Evolutionary conservation across 345 rosid genomes (phyloP).

Genomic region (Bretschneidera sinensis): DNA sequence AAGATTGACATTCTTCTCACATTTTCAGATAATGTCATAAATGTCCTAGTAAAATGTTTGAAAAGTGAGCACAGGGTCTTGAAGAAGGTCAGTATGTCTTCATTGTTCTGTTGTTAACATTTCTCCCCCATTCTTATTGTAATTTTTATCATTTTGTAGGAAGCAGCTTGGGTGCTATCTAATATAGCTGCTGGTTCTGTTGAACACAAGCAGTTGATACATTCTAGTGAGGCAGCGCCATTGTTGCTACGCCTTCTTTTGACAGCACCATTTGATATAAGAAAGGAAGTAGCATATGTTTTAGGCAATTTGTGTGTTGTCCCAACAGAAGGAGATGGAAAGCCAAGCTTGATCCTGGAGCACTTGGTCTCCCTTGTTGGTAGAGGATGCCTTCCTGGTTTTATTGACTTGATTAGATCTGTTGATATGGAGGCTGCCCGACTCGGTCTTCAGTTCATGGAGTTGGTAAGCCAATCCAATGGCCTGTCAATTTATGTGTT

Average conservation of each 20-base stretch:
- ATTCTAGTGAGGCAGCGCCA: slow-evolving; percentile 62
- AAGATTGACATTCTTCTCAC: slow-evolving; percentile 6
- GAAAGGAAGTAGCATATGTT: slow-evolving; percentile 87
- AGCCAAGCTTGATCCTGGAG: slow-evolving; percentile 63
- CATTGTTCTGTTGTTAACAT: background rate
- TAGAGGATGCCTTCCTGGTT: slow-evolving; percentile 81
- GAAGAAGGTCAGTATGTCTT: slow-evolving; percentile 61
- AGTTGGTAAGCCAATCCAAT: slow-evolving; percentile 61
- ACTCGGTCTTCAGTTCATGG: slow-evolving; percentile 92
- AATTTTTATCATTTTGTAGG: slow-evolving; percentile 38
- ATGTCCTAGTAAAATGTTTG: slow-evolving; percentile 75
- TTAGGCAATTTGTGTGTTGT: slow-evolving; percentile 94
- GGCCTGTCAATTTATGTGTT: background rate
- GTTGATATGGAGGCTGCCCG: slow-evolving; percentile 81
- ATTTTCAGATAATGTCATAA: slow-evolving; percentile 52
- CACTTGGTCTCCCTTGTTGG: slow-evolving; percentile 71
- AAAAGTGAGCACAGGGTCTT: slow-evolving; percentile 85
- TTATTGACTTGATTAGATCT: slow-evolving; percentile 77
- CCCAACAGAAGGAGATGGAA: slow-evolving; percentile 52
- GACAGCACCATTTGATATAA: slow-evolving; percentile 76
- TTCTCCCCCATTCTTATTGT: slow-evolving; percentile 2
- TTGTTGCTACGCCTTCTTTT: slow-evolving; percentile 63
- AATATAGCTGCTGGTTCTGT: slow-evolving; percentile 91
- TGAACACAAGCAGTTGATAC: slow-evolving; percentile 76
- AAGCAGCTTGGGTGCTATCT: slow-evolving; percentile 95